Evolutionary conservation across 768 basidiomycete genomes (phyloP), one percentile per base, ranked within the genome.

Genomic region (Sporobolomyces phaffii): DNA sequence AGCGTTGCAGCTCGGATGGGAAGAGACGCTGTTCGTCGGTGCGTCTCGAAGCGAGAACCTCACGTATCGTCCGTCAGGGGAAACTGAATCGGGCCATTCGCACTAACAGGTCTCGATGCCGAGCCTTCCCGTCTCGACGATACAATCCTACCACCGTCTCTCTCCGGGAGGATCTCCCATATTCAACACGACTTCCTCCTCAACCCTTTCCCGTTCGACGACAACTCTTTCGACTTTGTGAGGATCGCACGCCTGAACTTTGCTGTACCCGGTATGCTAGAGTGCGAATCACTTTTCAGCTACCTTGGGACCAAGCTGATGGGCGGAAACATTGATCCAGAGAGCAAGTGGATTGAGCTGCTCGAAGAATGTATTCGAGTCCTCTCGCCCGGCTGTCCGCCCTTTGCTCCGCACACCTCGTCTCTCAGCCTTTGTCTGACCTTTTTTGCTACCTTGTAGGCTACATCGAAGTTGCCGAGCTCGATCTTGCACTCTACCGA

Each of bases 1-100:
- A 18, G 56, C 56, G 15, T n/a, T 48, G 14, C 36, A 17, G n/a
- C 6, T 1, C 4, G 17, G 38, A 0, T 66, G 65, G 65, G 24
- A 61, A 24, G 47, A 66, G 31, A 66, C 65, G 3, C 5, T 26
- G 22, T 66, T 66, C 10, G 59, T 60, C 45, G 64, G 58, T 65
- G 22, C 26, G 64, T 26, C 28, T 38, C 10, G 17, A 38, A n/a
- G n/a, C n/a, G n/a, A n/a, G n/a, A n/a, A n/a, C n/a, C n/a, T n/a
- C n/a, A n/a, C n/a, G n/a, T n/a, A n/a, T n/a, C n/a, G n/a, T n/a
- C n/a, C n/a, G n/a, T n/a, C n/a, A n/a, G n/a, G n/a, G n/a, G n/a
- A n/a, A n/a, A n/a, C n/a, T n/a, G n/a, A n/a, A n/a, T n/a, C 34
- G 2, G 24, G 29, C 4, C 47, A 26, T 28, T 64, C 24, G n/a